Base-by-base conservation (phyloP, 1,139 yeast genomes). In the Hyphopichia buzzinii region DNA sequence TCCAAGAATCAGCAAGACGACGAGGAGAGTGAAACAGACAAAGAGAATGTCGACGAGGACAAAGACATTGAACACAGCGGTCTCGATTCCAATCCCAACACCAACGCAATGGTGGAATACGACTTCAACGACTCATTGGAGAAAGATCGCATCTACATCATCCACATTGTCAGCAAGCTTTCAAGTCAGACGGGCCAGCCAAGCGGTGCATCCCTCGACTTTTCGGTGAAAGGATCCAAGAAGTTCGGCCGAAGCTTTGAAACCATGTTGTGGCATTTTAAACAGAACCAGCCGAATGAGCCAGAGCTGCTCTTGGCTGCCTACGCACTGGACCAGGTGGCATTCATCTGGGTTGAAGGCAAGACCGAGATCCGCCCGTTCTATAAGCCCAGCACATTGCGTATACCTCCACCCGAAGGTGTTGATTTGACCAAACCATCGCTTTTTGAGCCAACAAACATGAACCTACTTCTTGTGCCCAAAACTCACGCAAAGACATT, bases 331-430 rank as follows among this genome's bases (percentile, higher is more conserved):
- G 41, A 43, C 3, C 32, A 48, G 3, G 50, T 59, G 2, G 44
- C 59, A 1, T 50, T 71, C 33, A 55, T 68, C 3, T 71, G 76
- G 76, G 51, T 69, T 3, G 71, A 67, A 33, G 75, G 74, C 0
- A 58, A 56, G 38, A 57, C 57, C 42, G 68, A 69, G 34, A 53
- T 71, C 33, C 65, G 65, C 38, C 55, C 64, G 3, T 67, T 67
- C 39, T 69, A 56, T 48, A 66, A 65, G 29, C 75, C 75, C 2
- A 58, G 66, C 38, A 67, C 74, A 0, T 53, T 71, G 26, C 54
- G 75, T 21, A 62, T 71, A 4, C 56, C 55, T 1, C 65, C 64
- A 0, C 62, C 62, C 1, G 37, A 47, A 0, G 46, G 48, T 29
- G 57, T 56, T 24, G 46, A 8, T 47, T 29, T 47, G 36, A n/a